Evolutionary conservation across 2,329 filamentous ascomycete genomes (phyloP), one percentile per base, ranked within the genome.

Genomic region (Cladosporium colombiae): DNA sequence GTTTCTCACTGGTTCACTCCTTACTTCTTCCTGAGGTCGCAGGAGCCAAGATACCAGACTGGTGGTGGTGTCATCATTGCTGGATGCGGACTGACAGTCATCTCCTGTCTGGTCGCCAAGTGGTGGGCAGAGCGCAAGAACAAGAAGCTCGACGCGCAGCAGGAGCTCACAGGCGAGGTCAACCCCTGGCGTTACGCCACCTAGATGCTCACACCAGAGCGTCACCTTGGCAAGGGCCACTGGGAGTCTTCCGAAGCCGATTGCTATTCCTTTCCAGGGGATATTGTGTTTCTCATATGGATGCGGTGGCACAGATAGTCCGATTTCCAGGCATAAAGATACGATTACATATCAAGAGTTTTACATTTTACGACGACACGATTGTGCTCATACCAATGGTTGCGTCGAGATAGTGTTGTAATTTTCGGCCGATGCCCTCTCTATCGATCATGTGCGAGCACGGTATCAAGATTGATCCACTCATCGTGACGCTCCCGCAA

Each of bases 61-160:
- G 68, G 68, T 25, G 66, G 68, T 14, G 68, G 66, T 25, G 65
- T 55, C 13, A 68, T 68, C 23, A 66, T 67, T 35, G 67, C 59
- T 25, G 66, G 65, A 13, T 69, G 66, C 55, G 67, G 65, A 7
- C 64, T 68, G 67, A 65, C 62, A 18, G 61, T 67, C 37, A 46
- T 63, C 21, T 66, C 67, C 23, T 65, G 65, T 33, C 31, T 67
- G 40, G 52, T 66, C 14, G 65, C 67, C 21, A 62, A 59, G 46
- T 67, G 62, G 61, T 68, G 67, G 67, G 53, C 65, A n/a, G 56
- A 56, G 44, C 52, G 37, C 31, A 68, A 67, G 59, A 68, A 68
- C 46, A 65, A 67, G 53, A 66, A 57, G 27, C 50, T 68, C 16
- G 66, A 68, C 6, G 61, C 58, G 35, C 64, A 57, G 35, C 60